Conservation (phyloP, 2,329 filamentous ascomycete species). For the Lasiodiplodia hormozganensis region DNA sequence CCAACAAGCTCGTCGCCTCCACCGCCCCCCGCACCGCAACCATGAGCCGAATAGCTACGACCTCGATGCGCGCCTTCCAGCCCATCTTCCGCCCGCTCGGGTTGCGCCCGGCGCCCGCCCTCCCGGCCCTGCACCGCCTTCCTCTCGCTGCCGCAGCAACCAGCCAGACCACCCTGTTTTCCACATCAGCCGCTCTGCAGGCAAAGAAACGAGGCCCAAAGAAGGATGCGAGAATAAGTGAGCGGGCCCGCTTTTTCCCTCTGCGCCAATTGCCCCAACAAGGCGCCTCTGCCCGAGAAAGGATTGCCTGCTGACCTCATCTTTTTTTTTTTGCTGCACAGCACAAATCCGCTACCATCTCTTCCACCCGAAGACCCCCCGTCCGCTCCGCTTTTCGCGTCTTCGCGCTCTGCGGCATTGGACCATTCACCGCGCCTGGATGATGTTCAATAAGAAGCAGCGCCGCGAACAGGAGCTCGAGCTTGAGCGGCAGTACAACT, state of each 20-base stretch:
- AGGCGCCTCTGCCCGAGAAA: background rate
- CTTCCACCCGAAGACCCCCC: conserved; percentile 70
- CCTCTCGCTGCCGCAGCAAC: conserved; percentile 14
- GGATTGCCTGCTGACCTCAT: background rate
- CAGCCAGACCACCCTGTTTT: conserved; percentile 27
- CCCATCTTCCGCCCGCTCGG: conserved; percentile 26
- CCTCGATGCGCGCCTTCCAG: conserved; percentile 27
- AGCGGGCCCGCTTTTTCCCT: conserved; percentile 31
- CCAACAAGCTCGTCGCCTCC: background rate
- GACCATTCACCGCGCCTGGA: conserved; percentile 98
- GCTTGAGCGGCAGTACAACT: conserved; percentile 79
- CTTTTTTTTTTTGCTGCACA: conserved; percentile 37
- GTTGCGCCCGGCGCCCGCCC: background rate
- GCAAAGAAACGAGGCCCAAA: conserved; percentile 20
- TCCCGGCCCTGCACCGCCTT: conserved; percentile 7
- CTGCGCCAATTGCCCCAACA: conserved; percentile 21
- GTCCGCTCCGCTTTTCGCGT: conserved; percentile 86
- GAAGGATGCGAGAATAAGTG: conserved; percentile 31
- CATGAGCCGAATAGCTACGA: conserved; percentile 21
- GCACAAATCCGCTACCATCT: conserved; percentile 74
- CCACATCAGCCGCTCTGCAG: conserved; percentile 26
- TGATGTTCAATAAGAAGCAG: conserved; percentile 75
- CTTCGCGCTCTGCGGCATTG: conserved; percentile 91
- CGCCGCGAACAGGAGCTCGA: conserved; percentile 70
- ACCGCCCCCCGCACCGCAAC: background rate